Conservation (phyloP, 257 asterid genomes). For the Nicotiana tomentosiformis region DNA sequence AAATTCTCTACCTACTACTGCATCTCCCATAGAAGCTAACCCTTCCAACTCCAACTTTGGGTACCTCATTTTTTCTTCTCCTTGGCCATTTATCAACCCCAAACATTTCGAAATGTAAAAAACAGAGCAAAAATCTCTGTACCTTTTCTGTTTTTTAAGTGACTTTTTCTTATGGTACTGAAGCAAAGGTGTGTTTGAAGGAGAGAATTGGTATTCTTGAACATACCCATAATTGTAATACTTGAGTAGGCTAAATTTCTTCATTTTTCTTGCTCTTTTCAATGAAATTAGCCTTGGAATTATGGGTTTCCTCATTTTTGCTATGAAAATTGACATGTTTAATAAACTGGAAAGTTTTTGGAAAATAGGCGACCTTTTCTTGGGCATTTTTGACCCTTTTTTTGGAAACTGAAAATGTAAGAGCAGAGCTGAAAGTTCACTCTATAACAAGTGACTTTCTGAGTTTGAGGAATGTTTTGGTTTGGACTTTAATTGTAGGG, state of each 20-base stretch:
- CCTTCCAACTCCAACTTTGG: constrained; percentile 20
- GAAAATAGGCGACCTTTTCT: constrained; percentile 28
- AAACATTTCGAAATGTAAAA: constrained; percentile 34
- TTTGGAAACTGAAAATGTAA: neutral
- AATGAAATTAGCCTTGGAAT: constrained; percentile 25
- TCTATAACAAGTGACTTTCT: neutral
- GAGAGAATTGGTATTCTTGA: constrained; percentile 61
- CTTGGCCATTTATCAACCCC: constrained; percentile 13
- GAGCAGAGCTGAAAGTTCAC: neutral
- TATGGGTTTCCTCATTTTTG: constrained; percentile 46
- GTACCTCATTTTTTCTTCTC: constrained; percentile 4
- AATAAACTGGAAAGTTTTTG: constrained; percentile 36
- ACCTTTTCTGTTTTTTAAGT: constrained; percentile 18
- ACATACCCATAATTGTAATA: constrained; percentile 35
- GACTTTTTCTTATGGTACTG: constrained; percentile 13
- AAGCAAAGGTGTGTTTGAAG: constrained; percentile 48
- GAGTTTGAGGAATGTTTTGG: neutral
- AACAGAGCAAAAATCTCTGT: constrained; percentile 27
- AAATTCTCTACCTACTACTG: constrained; percentile 5
- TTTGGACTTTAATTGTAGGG: neutral
- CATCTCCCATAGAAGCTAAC: constrained; percentile 11
- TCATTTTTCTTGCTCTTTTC: constrained; percentile 28
- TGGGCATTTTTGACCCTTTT: constrained; percentile 26
- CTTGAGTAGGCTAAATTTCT: constrained; percentile 23
- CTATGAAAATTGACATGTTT: constrained; percentile 33